Conservation (phyloP, 768 basidiomycete species). For the Ramaria rubella region DNA sequence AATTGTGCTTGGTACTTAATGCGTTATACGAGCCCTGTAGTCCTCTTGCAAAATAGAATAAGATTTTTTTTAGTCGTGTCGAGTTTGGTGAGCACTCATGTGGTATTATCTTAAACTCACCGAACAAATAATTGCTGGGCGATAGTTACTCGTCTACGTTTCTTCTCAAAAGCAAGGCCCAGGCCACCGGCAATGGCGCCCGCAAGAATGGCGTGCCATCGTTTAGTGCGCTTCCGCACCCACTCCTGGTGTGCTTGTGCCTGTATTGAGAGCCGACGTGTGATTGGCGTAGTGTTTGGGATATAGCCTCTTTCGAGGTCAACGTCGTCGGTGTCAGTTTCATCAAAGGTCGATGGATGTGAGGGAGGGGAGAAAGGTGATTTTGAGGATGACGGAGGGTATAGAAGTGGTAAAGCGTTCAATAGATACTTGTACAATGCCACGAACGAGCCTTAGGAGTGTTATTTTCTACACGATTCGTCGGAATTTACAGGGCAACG, state of each 20-base stretch:
- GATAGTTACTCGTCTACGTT: conserved; percentile 54
- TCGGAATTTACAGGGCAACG: conserved; percentile 12
- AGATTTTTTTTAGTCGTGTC: no score
- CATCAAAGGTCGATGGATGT: conserved; percentile 22
- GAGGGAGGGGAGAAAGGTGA: conserved; percentile 22
- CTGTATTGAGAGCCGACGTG: conserved; percentile 48
- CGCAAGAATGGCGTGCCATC: conserved; percentile 78
- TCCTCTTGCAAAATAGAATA: conserved; percentile 44
- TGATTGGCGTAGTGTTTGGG: not conserved
- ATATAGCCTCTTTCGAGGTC: conserved; percentile 13
- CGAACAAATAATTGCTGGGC: conserved; percentile 88
- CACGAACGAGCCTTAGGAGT: conserved; percentile 57
- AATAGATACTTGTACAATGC: conserved; percentile 73
- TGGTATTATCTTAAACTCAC: conserved; percentile 34
- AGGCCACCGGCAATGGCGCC: conserved; percentile 68
- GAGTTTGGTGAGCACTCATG: not conserved
- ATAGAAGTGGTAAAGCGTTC: conserved; percentile 68
- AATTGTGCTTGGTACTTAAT: conserved; percentile 57
- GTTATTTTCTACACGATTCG: not conserved
- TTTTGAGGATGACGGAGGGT: conserved; percentile 30
- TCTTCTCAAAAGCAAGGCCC: conserved; percentile 74
- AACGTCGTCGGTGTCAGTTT: conserved; percentile 28
- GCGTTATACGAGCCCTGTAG: conserved; percentile 86
- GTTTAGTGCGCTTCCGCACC: conserved; percentile 56
- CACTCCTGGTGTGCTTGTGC: conserved; percentile 58